phyloP scores from a whole-genome alignment of 2,329 filamentous ascomycete genomes.

The Exutisphaerella laricina region DNA sequence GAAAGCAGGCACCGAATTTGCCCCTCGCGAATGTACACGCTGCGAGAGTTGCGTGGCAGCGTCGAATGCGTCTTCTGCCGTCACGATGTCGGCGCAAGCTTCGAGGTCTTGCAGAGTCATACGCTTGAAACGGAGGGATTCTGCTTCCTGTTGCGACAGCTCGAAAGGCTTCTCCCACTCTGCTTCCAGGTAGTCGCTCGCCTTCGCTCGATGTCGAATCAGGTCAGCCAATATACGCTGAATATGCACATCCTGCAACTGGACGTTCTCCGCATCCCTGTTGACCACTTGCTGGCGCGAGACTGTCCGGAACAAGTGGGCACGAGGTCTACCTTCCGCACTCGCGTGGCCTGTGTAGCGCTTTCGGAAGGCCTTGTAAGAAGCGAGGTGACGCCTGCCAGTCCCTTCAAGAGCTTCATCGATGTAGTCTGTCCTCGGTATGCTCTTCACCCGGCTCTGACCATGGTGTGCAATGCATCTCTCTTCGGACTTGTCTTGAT shows the following conservation, averaged over 20 bases:
- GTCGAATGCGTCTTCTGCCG: constrained; percentile 14
- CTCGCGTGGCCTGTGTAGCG: constrained; percentile 9
- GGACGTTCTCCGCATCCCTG: too few relatives aligned
- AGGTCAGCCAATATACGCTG: constrained; percentile 17
- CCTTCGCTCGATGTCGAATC: constrained; percentile 12
- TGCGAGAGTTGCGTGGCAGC: constrained; percentile 20
- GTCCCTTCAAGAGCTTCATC: constrained; percentile 9
- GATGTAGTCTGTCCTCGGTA: constrained; percentile 9
- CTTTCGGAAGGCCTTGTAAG: background rate
- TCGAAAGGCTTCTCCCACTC: constrained; percentile 13
- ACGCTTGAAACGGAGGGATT: constrained; percentile 15
- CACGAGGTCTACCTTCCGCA: background rate
- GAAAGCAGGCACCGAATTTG: constrained; percentile 39
- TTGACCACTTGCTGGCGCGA: too few relatives aligned
- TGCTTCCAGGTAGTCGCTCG: constrained; percentile 9
- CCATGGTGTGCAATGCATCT: too few relatives aligned
- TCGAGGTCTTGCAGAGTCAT: constrained; percentile 22
- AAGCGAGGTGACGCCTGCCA: background rate
- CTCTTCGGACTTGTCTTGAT: too few relatives aligned
- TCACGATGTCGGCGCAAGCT: constrained; percentile 24
- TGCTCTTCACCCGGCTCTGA: too few relatives aligned
- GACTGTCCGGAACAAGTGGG: too few relatives aligned
- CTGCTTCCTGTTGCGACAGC: constrained; percentile 8
- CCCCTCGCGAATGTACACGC: constrained; percentile 7
- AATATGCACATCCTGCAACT: constrained; percentile 9